A percentile compares a stretch with the other conserved stretches of the same genome.
Evolutionary conservation across 495 filamentous ascomycete species (phyloP).

Genomic region (Aspergillus coremiiformis): DNA sequence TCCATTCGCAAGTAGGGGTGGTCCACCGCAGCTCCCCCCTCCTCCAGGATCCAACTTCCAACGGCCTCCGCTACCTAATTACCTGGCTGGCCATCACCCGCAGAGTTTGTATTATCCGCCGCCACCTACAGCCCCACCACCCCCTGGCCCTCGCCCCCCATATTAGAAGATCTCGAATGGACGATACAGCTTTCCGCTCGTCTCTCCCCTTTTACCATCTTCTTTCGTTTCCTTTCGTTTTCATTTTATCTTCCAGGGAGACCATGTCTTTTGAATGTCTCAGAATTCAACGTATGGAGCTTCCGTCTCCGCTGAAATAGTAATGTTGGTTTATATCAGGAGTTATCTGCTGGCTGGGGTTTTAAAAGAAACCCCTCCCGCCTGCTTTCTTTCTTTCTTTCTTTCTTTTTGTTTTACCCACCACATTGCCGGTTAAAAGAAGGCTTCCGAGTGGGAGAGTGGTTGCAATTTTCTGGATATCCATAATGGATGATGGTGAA

Average conservation of each 20-base stretch:
- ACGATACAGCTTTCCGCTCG: conserved; percentile 8
- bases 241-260: not conserved
- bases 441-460: not conserved
- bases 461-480: not conserved
- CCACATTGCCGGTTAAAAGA: no score
- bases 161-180: conserved; percentile 9
- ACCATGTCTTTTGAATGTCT: not conserved
- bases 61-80: conserved; percentile 27
- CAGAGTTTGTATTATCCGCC: conserved; percentile 17
- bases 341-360: not conserved
- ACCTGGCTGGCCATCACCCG: conserved; percentile 19
- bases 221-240: not conserved
- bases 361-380: no score
- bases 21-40: conserved; percentile 36
- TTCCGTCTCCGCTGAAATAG: not conserved
- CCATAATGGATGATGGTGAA: not conserved
- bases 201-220: not conserved
- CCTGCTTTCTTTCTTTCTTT: not conserved
- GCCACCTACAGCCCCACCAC: conserved; percentile 14
- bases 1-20: conserved; percentile 27
- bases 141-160: conserved; percentile 14
- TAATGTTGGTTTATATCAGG: not conserved
- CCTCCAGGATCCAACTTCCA: conserved; percentile 37
- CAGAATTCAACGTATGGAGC: not conserved
- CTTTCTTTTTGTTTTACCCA: not conserved